Evolutionary conservation across 106 monocot genomes (phyloP), one percentile per base, ranked within the genome.

Genomic region (Platanthera zijinensis): DNA sequence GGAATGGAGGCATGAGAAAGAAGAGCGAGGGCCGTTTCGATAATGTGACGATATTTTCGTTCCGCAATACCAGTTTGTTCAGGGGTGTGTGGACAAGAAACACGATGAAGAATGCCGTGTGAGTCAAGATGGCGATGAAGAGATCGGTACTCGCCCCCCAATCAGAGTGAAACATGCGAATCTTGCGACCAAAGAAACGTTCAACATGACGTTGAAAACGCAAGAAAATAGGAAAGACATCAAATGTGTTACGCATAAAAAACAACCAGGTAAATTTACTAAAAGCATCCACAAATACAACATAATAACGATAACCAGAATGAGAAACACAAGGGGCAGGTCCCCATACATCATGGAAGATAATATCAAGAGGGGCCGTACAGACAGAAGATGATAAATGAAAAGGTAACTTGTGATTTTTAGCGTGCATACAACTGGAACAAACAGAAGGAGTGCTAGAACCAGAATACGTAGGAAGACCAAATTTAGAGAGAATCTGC

Each of bases 231-330:
- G 11, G 3, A 21, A 30, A 50, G 1, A 80, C 61, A 12, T 74
- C 25, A 28, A 25, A 73, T 39, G 51, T 17, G 14, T 57, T 17
- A 2, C 2, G 1, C 7, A 63, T 5, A 17, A 52, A 59, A 72
- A 12, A 72, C 2, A 73, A 7, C 72, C 61, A 79, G 19, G 50
- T 48, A 70, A 47, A 79, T 14, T 53, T 52, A 14, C 19, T 70
- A 56, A 13, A 78, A n/a, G 54, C 78, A 69, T 78, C 78, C 0
- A 78, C 22, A 70, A 79, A 79, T 2, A 57, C 4, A 73, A 79
- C 66, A 77, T 21, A 77, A 51, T 66, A 77, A 12, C 50, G 0
- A 66, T 47, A 48, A 47, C 15, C 61, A 0, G 10, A 66, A 66
- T 21, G n/a, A 2, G 66, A 18, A 0, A 66, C 18, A 66, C 39